These are phyloP conservation scores for Candida neerlandica DNA, from an alignment of 1,139 yeast species.

Conservation along the genomic window DNA sequence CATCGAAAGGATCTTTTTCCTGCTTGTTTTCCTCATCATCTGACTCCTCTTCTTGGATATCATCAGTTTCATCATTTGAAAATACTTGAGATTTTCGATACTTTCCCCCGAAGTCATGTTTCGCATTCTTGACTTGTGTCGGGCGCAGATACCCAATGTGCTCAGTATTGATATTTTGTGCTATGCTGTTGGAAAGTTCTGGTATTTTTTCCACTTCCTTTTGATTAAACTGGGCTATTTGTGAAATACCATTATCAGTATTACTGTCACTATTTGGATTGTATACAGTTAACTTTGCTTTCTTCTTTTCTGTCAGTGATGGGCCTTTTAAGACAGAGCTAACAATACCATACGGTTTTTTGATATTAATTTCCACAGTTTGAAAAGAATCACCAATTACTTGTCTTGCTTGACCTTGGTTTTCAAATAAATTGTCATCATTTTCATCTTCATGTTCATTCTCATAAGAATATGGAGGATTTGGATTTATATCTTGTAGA, in stretches of 20 bases:
- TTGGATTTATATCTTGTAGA: slow-evolving; percentile 30
- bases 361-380: slow-evolving; percentile 10
- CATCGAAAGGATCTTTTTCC: slow-evolving; percentile 8
- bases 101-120: slow-evolving; percentile 10
- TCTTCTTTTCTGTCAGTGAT: slow-evolving; percentile 10
- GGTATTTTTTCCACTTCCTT: neutral
- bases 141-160: slow-evolving; percentile 17
- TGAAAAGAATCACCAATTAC: neutral
- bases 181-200: neutral
- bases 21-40: neutral
- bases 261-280: neutral
- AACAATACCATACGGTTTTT: slow-evolving; percentile 12
- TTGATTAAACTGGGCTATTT: neutral
- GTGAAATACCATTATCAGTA: neutral
- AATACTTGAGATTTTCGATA: neutral
- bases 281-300: slow-evolving; percentile 4
- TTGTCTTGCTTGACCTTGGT: slow-evolving; percentile 88
- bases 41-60: slow-evolving; percentile 6
- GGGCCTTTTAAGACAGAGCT: slow-evolving; percentile 16
- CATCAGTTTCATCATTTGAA: slow-evolving; percentile 2
- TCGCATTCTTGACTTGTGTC: slow-evolving; percentile 12
- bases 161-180: slow-evolving; percentile 3
- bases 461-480: slow-evolving; percentile 57
- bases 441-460: slow-evolving; percentile 83
- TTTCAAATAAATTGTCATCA: slow-evolving; percentile 92